These are phyloP conservation scores for Pseudogymnoascus sp. DNA, from an alignment of 2,329 filamentous ascomycete genomes.

Conservation along the genomic window DNA sequence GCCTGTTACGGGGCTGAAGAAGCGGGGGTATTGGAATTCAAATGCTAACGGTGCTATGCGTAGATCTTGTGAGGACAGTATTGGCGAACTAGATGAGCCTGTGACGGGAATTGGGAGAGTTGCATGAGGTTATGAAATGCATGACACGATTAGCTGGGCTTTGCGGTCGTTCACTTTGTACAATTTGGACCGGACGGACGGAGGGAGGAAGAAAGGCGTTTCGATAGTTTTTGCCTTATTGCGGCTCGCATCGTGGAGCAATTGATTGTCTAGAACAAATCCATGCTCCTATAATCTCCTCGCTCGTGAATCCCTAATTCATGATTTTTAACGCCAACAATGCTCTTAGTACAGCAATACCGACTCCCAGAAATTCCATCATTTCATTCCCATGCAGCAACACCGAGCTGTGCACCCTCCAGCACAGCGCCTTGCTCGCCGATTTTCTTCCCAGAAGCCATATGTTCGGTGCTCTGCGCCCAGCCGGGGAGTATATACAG, in stretches of 20 bases:
- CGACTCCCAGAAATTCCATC: neutral
- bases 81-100: constrained; percentile 62
- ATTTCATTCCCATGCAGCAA: constrained; percentile 29
- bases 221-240: constrained; percentile 10
- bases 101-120: neutral
- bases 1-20: neutral
- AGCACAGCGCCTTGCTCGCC: constrained; percentile 28
- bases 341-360: neutral
- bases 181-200: constrained; percentile 4
- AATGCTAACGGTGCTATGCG: constrained; percentile 11
- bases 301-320: neutral
- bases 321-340: neutral
- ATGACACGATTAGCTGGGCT: constrained; percentile 11
- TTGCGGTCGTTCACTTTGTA: constrained; percentile 3
- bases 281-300: neutral
- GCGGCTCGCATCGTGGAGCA: constrained; percentile 1
- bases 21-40: neutral
- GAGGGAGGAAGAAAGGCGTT: constrained; percentile 4
- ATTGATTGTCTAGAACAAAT: neutral
- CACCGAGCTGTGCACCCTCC: constrained; percentile 18
- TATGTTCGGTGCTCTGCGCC: constrained; percentile 48
- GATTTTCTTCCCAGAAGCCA: constrained; percentile 34
- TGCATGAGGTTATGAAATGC: constrained; percentile 8
- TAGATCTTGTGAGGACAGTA: constrained; percentile 78
- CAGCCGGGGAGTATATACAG: constrained; percentile 55